Conservation (phyloP, 208 protist species). For the Trypanosoma lewisi region DNA sequence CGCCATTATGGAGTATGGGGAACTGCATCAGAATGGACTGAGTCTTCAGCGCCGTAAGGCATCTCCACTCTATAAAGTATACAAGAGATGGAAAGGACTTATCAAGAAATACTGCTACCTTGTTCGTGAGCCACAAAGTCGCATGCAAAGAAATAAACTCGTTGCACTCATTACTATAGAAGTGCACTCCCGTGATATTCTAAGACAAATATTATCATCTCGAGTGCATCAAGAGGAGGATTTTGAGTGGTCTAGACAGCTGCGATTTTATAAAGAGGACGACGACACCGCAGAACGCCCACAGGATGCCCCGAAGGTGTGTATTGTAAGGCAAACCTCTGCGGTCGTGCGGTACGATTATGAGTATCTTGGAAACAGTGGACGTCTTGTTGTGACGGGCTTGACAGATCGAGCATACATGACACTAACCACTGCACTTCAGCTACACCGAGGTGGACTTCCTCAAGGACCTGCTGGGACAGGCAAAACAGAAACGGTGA, state of each 20-base stretch:
- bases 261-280: slow-evolving; percentile 95
- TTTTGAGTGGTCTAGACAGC: slow-evolving; percentile 97
- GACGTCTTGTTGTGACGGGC: slow-evolving; percentile 97
- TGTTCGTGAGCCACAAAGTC: slow-evolving; percentile 90
- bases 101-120: slow-evolving; percentile 96
- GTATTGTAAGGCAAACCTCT: slow-evolving; percentile 92
- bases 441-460: slow-evolving; percentile 92
- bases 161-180: slow-evolving; percentile 98
- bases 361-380: slow-evolving; percentile 97
- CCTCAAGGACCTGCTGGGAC: slow-evolving; percentile 97
- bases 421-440: slow-evolving; percentile 96
- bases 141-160: slow-evolving; percentile 95
- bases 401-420: slow-evolving; percentile 98
- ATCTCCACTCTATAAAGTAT: slow-evolving; percentile 88
- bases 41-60: slow-evolving; percentile 87
- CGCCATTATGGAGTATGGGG: slow-evolving; percentile 86
- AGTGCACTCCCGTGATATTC: slow-evolving; percentile 97
- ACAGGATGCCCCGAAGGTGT: slow-evolving; percentile 46
- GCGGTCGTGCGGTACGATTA: slow-evolving; percentile 94
- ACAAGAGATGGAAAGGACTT: slow-evolving; percentile 93
- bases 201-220: slow-evolving; percentile 90
- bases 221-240: slow-evolving; percentile 82
- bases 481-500: slow-evolving; percentile 99
- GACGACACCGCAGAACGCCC: slow-evolving; percentile 42
- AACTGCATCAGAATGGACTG: slow-evolving; percentile 76